Percentiles rank a stretch among this genome's conserved stretches.
phyloP scores from a whole-genome alignment of 148 eudicot genomes.

The Rhododendron simsii region DNA sequence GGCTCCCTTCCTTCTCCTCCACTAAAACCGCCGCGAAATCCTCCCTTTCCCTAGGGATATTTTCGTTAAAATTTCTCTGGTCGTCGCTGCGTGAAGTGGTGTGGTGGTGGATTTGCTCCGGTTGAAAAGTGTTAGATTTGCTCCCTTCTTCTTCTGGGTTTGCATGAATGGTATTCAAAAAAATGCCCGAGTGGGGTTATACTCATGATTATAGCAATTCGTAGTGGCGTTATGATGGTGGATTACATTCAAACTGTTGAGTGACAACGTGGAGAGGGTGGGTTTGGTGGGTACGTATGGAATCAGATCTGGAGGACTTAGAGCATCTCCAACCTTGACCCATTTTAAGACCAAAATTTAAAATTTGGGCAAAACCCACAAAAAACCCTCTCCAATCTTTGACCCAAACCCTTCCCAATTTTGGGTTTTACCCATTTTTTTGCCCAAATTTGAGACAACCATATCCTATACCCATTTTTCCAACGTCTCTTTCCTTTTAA shows the following conservation, averaged over 20 bases:
- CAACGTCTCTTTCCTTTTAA: no score
- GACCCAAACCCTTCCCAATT: no score
- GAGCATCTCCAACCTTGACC: no score
- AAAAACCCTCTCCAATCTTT: no score
- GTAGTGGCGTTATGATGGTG: not conserved
- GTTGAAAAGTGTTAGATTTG: conserved; percentile 31
- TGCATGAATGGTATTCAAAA: conserved; percentile 45
- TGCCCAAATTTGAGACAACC: no score
- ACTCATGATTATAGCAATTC: not conserved
- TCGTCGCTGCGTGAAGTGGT: conserved; percentile 9
- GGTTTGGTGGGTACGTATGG: not conserved
- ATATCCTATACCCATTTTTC: no score
- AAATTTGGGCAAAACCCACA: no score
- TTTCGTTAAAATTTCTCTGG: not conserved
- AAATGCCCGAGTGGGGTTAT: not conserved
- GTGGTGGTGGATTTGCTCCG: conserved; percentile 67
- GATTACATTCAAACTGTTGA: not conserved
- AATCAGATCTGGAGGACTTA: no score
- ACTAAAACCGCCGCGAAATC: conserved; percentile 24
- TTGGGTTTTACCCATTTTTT: no score
- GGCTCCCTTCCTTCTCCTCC: conserved; percentile 42
- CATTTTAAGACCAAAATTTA: no score
- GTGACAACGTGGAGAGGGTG: not conserved
- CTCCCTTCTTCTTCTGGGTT: conserved; percentile 31
- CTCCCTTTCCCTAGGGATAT: conserved; percentile 8